Evolutionary conservation across 768 basidiomycete species (phyloP), one percentile per base, ranked within the genome.

Genomic region (Hebeloma cylindrosporum): DNA sequence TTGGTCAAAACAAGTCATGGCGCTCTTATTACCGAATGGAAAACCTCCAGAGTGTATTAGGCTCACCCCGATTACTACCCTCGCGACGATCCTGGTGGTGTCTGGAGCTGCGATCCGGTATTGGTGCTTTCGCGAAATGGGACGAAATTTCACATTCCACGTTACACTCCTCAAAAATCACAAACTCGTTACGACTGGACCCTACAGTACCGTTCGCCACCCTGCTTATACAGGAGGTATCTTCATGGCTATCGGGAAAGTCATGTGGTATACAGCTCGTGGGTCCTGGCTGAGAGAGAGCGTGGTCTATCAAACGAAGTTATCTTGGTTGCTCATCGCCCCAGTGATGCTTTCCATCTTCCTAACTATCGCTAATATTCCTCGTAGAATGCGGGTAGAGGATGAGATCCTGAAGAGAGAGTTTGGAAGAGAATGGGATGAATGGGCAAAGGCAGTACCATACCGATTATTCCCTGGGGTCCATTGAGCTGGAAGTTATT

Each of bases 121-220:
- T 3, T 51, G 50, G 45, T 75, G 67, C 47, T 74, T 66, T 51
- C 63, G 48, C 17, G 53, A 54, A 17, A 58, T 75, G 14, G 71
- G 68, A 17, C 25, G 44, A n/a, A 49, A 64, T 14, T 73, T 73
- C 59, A 75, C 71, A 18, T 72, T 71, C 45, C 62, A 72, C 32
- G 52, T 71, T 25, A 63, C 62, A 44, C 53, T 60, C 9, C 48
- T 51, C 20, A 46, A 51, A 17, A 46, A 57, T 18, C 59, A 62
- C 29, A 53, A 41, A 8, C 54, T 67, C 17, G 45, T 70, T 11
- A 66, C 60, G 7, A 53, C 47, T 1, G 65, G 67, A 0, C 64
- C 67, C 5, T 68, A 69, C 45, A 26, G 47, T 20, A 41, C 62
- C 14, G 61, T 67, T 7, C 67, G 67, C 25, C 67, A 68, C 45